Evolutionary conservation across 2,329 filamentous ascomycete genomes (phyloP).

Genomic region (Colletotrichum sojae): DNA sequence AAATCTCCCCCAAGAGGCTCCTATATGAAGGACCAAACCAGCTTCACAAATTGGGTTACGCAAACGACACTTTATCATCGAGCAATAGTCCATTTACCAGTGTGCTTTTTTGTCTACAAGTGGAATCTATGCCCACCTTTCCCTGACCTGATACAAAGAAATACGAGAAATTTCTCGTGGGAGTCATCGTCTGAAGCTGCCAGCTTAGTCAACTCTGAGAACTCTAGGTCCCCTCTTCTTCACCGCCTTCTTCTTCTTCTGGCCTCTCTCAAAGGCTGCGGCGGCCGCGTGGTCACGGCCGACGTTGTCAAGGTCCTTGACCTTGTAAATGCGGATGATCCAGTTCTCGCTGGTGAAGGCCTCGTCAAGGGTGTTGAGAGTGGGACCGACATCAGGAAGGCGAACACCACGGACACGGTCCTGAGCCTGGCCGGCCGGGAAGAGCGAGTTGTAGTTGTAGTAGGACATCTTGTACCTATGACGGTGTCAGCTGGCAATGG

Average conservation of each 20-base stretch:
- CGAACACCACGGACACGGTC: conserved; percentile 89
- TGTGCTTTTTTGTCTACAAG: conserved; percentile 49
- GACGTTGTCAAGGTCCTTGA: conserved; percentile 98
- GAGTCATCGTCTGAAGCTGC: conserved; percentile 16
- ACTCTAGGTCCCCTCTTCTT: conserved; percentile 82
- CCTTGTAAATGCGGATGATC: conserved; percentile 99
- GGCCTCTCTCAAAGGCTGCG: conserved; percentile 80
- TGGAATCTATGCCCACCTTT: conserved; percentile 38
- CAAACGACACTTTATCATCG: conserved; percentile 23
- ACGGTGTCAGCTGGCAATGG: conserved; percentile 47
- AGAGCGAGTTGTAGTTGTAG: conserved; percentile 95
- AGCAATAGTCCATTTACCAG: conserved; percentile 52
- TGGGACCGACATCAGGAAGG: conserved; percentile 87
- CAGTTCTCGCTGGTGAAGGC: conserved; percentile 99
- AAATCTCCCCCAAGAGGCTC: background rate
- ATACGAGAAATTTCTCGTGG: conserved; percentile 24
- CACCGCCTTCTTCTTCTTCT: conserved; percentile 84
- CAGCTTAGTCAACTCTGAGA: conserved; percentile 77
- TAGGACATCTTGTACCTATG: conserved; percentile 99
- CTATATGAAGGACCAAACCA: background rate
- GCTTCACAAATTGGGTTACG: background rate
- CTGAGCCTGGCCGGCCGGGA: conserved; percentile 89
- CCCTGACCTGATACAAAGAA: conserved; percentile 39
- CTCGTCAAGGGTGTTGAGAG: conserved; percentile 92
- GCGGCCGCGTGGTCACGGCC: conserved; percentile 85